Conservation (phyloP, 805 yeast genomes). For the Kodamaea laetipori region DNA sequence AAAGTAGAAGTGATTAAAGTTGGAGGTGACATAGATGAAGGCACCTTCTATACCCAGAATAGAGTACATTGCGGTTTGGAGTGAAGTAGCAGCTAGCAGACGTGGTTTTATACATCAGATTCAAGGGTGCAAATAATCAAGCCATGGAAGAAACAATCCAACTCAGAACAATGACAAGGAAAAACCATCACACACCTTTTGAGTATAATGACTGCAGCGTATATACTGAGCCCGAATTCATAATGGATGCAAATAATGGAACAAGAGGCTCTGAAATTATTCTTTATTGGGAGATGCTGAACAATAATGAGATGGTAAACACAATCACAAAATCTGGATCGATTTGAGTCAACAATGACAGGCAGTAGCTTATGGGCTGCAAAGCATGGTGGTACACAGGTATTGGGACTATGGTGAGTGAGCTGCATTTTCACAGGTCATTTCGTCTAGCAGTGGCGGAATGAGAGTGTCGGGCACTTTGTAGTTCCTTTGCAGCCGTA, state of each 20-base stretch:
- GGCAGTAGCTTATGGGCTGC: neutral
- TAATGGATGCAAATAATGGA: conserved; percentile 5
- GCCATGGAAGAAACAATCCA: conserved; percentile 3
- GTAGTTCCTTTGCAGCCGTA: no score
- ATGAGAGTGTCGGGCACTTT: no score
- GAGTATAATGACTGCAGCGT: conserved; percentile 4
- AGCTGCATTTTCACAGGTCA: no score
- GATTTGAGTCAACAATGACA: neutral
- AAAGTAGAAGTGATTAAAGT: conserved; percentile 28
- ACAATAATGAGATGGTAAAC: neutral
- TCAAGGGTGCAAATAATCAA: neutral
- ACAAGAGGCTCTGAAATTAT: conserved; percentile 3
- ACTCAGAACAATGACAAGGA: neutral
- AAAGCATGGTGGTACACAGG: no score
- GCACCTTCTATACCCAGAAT: conserved; percentile 11
- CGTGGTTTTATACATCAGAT: neutral
- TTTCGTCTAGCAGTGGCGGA: no score
- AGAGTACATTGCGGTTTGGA: neutral
- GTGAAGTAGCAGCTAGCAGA: no score
- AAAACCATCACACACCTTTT: neutral
- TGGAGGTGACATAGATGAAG: conserved; percentile 20
- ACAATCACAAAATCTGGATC: neutral
- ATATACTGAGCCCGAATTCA: neutral
- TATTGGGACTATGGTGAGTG: no score
- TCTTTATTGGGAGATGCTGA: neutral